Conservation (phyloP, 257 asterid species). For the Solanum chmielewskii region DNA sequence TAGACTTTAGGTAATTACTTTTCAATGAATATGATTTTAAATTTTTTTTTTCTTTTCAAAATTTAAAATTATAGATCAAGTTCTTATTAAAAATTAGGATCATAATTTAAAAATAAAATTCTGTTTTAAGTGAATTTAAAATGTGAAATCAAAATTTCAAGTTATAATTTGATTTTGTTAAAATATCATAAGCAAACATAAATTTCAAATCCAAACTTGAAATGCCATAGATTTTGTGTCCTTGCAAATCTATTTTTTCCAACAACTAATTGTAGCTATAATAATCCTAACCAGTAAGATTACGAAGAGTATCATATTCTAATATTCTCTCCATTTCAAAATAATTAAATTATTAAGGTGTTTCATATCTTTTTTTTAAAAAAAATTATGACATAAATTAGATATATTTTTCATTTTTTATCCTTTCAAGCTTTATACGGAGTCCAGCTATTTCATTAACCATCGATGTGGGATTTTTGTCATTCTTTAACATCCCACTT, state of each 20-base stretch:
- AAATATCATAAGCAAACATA: background rate
- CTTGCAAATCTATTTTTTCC: background rate
- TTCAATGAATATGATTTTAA: background rate
- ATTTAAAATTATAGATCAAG: background rate
- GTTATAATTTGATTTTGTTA: background rate
- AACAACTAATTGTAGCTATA: background rate
- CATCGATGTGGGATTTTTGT: too few relatives aligned
- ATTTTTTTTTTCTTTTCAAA: too few relatives aligned
- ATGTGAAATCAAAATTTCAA: background rate
- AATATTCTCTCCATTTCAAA: too few relatives aligned
- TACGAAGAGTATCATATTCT: background rate
- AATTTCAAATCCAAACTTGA: background rate
- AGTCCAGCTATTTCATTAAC: too few relatives aligned
- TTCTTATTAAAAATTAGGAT: too few relatives aligned
- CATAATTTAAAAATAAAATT: background rate
- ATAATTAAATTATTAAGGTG: background rate
- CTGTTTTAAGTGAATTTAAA: background rate
- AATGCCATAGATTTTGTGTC: background rate
- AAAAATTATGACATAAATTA: background rate
- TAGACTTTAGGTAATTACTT: background rate
- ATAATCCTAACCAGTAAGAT: background rate
- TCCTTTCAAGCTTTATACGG: too few relatives aligned
- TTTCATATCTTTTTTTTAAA: background rate
- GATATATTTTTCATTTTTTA: too few relatives aligned
- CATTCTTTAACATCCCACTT: too few relatives aligned